Evolutionary conservation across 1,139 yeast species (phyloP), one percentile per base, ranked within the genome.

Genomic region (Yarrowia galli): DNA sequence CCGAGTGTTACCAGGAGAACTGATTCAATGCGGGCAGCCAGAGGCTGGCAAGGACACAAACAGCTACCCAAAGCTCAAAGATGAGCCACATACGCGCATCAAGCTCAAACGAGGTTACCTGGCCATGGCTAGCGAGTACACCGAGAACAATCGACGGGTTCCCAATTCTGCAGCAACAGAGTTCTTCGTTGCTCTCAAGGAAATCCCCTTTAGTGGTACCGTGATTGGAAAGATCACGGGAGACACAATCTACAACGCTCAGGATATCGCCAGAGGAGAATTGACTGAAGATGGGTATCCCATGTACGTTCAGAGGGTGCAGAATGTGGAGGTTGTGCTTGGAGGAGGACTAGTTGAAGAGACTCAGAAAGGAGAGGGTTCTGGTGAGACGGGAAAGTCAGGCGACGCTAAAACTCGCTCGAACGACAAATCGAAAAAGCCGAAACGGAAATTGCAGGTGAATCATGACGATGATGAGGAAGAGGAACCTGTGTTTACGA

Each of bases 141-240:
- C 71, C 45, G 69, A 71, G 16, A 73, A 77, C 63, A 76, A 43
- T 7, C 13, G 56, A 28, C 18, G 63, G 7, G 61, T 53, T 2
- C 45, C 65, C 5, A 23, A 65, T 15, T 46, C 65, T 15, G 48
- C 22, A 10, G 20, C 35, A 2, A 42, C 83, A 63, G 76, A 84
- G 76, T 84, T 89, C 74, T 83, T 87, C 74, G 82, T 88, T 36
- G 85, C 90, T 0, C 74, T 86, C 69, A 79, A 77, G 3, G 51
- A 58, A 6, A 58, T 58, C 10, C 83, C 83, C 1, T 71, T 79
- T 2, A 78, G 81, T 13, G 81, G 82, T 70, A 86, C 88, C 0
- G 74, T 88, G 20, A 81, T 91, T 73, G 97, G 96, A 0, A 83
- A 85, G 69, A 79, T 90, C 15, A 83, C 82, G 2, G 92, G 88